Conservation (phyloP, 768 basidiomycete species). For the Mycena amicta region DNA sequence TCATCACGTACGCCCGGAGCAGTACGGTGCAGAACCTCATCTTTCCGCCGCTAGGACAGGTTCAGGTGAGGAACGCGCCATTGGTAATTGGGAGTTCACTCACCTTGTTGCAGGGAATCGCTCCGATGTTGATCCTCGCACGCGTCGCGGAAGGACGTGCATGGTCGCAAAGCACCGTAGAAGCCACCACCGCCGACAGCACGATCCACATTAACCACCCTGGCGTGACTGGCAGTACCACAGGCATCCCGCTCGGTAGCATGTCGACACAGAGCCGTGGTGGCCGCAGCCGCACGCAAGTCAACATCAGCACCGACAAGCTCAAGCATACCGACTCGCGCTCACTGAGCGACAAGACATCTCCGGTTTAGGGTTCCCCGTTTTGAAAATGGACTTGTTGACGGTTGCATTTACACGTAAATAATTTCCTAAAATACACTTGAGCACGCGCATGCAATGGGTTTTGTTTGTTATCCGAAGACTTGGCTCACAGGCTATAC, state of each 20-base stretch:
- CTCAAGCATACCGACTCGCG: neutral
- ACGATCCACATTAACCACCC: no score
- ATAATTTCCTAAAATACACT: no score
- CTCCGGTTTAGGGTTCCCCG: no score
- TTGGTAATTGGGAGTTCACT: no score
- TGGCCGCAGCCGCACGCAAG: no score
- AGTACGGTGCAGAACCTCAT: constrained; percentile 33
- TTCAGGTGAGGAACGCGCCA: constrained; percentile 34
- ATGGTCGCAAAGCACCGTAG: constrained; percentile 25
- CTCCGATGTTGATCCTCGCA: constrained; percentile 37
- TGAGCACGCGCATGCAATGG: no score
- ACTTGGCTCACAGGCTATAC: no score
- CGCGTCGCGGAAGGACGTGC: constrained; percentile 36
- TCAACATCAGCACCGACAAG: neutral
- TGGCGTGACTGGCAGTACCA: neutral
- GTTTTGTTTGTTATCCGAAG: no score
- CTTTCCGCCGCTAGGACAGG: constrained; percentile 34
- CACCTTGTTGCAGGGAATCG: constrained; percentile 32
- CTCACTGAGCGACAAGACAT: neutral
- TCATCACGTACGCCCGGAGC: constrained; percentile 21
- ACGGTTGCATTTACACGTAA: no score
- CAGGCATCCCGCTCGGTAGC: neutral
- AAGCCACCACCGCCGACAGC: neutral
- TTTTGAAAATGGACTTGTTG: no score
- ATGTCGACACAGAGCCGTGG: neutral